These are phyloP conservation scores for Arachis monticola DNA, from an alignment of 331 rosid species.

Conservation along the genomic window DNA sequence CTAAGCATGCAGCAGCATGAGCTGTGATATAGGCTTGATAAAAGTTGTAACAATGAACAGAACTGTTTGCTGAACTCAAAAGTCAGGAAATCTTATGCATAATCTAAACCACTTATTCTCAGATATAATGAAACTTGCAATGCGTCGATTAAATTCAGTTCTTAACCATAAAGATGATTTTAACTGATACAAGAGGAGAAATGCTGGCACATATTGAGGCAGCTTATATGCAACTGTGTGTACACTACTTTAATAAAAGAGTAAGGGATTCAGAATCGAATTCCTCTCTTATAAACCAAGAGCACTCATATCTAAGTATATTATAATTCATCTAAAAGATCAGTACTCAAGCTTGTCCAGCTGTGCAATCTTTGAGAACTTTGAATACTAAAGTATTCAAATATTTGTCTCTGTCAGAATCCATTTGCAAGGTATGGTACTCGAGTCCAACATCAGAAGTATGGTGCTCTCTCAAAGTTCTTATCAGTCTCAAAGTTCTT, in stretches of 20 bases:
- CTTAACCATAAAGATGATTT: neutral
- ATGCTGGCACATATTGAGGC: neutral
- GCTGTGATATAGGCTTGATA: neutral
- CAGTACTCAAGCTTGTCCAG: neutral
- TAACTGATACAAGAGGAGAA: constrained; percentile 2
- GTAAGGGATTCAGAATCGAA: constrained; percentile 11
- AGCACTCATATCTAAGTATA: neutral
- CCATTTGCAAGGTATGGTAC: too few relatives aligned
- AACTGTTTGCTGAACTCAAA: neutral
- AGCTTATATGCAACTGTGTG: neutral
- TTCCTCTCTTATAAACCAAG: neutral
- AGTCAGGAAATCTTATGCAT: neutral
- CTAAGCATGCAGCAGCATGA: constrained; percentile 10
- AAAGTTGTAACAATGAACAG: neutral
- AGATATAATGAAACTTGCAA: neutral
- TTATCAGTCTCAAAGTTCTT: neutral
- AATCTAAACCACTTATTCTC: neutral
- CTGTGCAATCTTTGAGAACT: neutral
- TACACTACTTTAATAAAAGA: neutral
- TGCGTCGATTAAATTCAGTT: neutral
- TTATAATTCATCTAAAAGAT: neutral
- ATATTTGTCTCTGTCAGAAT: neutral
- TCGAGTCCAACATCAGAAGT: too few relatives aligned
- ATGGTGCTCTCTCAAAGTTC: too few relatives aligned
- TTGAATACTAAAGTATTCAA: neutral